These are phyloP conservation scores for Lonicera japonica DNA, from an alignment of 129 eudicot species.

Conservation along the genomic window DNA sequence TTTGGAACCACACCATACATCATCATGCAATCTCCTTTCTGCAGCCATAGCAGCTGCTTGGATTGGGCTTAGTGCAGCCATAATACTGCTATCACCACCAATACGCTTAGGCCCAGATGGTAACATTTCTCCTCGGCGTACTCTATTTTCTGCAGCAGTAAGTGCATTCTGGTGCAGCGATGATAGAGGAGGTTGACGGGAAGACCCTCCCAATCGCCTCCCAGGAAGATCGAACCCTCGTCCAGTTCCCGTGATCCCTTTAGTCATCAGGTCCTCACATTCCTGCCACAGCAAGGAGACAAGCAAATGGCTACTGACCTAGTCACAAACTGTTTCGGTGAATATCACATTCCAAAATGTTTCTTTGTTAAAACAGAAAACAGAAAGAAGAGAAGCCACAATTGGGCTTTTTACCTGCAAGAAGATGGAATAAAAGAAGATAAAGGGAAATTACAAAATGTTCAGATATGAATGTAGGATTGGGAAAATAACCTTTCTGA, in stretches of 20 bases:
- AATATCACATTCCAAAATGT: not conserved
- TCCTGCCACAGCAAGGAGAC: slow-evolving; percentile 38
- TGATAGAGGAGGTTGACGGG: slow-evolving; percentile 70
- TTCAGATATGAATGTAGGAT: not conserved
- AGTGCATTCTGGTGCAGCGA: slow-evolving; percentile 65
- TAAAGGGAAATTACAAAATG: not conserved
- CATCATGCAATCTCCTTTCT: slow-evolving; percentile 86
- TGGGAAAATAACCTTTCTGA: slow-evolving; percentile 50
- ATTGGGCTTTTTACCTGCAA: not conserved
- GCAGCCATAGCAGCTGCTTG: slow-evolving; percentile 99
- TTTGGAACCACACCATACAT: slow-evolving; percentile 79
- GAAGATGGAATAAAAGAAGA: not conserved
- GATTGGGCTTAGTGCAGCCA: slow-evolving; percentile 59
- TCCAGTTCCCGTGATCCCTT: slow-evolving; percentile 78
- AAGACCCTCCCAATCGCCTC: slow-evolving; percentile 72
- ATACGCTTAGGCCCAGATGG: slow-evolving; percentile 76
- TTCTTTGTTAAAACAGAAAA: not conserved
- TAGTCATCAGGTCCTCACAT: slow-evolving; percentile 71
- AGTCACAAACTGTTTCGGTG: not conserved
- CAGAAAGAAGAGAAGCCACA: not conserved
- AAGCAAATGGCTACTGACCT: not conserved
- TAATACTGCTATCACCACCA: slow-evolving; percentile 75
- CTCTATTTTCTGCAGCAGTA: slow-evolving; percentile 71
- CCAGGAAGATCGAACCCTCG: slow-evolving; percentile 86
- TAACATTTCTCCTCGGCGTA: slow-evolving; percentile 33